Evolutionary conservation across 2,329 filamentous ascomycete species (phyloP), one percentile per base, ranked within the genome.

Genomic region (Cyphellophora europaea): DNA sequence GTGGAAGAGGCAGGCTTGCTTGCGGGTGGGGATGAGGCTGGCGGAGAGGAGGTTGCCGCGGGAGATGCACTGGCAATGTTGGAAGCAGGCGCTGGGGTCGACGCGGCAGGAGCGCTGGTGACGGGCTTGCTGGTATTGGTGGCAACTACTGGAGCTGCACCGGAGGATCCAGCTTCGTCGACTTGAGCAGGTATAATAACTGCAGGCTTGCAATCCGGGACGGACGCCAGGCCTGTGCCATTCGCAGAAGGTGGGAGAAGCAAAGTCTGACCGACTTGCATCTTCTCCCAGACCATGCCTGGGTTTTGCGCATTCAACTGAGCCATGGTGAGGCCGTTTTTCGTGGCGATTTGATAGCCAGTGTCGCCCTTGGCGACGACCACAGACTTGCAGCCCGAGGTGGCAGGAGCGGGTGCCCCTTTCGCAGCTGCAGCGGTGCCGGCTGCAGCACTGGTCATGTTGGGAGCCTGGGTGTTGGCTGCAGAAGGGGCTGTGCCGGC

Each of bases 261-360:
- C 21, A 47, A 12, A 1, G 12, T 38, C 21, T 47, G 38, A 16
- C 41, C 41, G 31, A 42, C 28, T 27, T 34, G 30, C 23, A 47
- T 27, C 5, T 40, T 38, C 19, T 39, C 38, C 41, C 43, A 45
- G 13, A 43, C 32, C 19, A 48, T 13, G 12, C 32, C 35, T 5
- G 43, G 38, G 35, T 48, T 48, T 3, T 33, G 40, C 29, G 19
- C 30, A 6, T 38, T 27, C n/a, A 48, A 23, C n/a, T 25, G 21
- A 8, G 27, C 40, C 37, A 39, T 39, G 19, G 27, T 36, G 28
- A 38, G 43, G 14, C 43, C 43, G 13, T 38, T 15, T 19, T 35
- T 36, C 11, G 21, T 16, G n/a, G 45, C 38, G 33, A 48, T 48
- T 3, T 12, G 31, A 27, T 36, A 36, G 17, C 34, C 38, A 36